Evolutionary conservation across 139 green algal genomes (phyloP).

Genomic region (Coccomyxa sp.): DNA sequence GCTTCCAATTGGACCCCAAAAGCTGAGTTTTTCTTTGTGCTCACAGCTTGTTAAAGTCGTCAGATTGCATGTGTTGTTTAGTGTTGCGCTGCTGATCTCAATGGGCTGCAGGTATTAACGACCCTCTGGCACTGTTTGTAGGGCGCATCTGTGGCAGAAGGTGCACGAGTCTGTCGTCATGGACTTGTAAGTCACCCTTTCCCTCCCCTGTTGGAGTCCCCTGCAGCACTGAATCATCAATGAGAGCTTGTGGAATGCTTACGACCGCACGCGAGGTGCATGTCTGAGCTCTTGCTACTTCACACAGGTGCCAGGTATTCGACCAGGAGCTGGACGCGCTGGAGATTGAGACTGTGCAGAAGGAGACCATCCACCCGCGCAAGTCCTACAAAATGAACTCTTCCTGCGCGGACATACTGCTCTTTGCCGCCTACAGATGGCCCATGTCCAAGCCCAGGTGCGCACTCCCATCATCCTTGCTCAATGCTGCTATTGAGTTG

Average conservation of each 20-base stretch:
- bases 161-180: slow-evolving; percentile 98
- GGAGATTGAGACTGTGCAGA: slow-evolving; percentile 99
- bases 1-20: not conserved
- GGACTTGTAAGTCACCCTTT: slow-evolving; percentile 51
- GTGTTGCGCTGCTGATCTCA: too few species aligned
- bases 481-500: too few species aligned
- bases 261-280: too few species aligned
- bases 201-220: not conserved
- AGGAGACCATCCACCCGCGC: slow-evolving; percentile 99
- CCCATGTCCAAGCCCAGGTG: slow-evolving; percentile 80
- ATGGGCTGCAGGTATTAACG: too few species aligned
- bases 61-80: too few species aligned
- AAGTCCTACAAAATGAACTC: slow-evolving; percentile 99
- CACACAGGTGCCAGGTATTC: slow-evolving; percentile 65
- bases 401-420: slow-evolving; percentile 91
- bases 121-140: not conserved
- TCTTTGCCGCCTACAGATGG: slow-evolving; percentile 98
- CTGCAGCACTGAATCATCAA: not conserved
- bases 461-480: too few species aligned
- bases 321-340: slow-evolving; percentile 99
- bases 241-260: not conserved
- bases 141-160: slow-evolving; percentile 99
- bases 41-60: not conserved
- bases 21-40: not conserved
- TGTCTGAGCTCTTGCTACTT: not conserved